A percentile compares a stretch with the other conserved stretches of the same genome.
These are phyloP conservation scores for Cylindrodendrum hubeiense DNA, from an alignment of 2,329 filamentous ascomycete species.

Conservation along the genomic window DNA sequence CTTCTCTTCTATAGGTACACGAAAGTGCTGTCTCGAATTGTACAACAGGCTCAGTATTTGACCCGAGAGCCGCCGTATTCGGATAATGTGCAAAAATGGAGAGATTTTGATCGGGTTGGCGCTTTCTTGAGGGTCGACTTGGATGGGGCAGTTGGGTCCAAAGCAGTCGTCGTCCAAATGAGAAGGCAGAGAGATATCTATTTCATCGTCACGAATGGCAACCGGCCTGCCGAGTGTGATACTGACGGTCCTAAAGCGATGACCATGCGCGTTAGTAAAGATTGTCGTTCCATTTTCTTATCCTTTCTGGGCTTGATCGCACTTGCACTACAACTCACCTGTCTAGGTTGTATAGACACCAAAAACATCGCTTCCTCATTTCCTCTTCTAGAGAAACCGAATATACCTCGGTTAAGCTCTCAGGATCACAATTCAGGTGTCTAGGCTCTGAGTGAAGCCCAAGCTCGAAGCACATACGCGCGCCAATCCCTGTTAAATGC, in stretches of 20 bases:
- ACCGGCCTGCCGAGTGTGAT: conserved; percentile 18
- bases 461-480: conserved; percentile 19
- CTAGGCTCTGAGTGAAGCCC: conserved; percentile 13
- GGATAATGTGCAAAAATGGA: conserved; percentile 18
- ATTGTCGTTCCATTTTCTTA: not conserved
- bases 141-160: not conserved
- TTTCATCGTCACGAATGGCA: conserved; percentile 20
- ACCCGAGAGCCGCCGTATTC: conserved; percentile 18
- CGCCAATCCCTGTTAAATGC: conserved; percentile 19
- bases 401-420: not conserved
- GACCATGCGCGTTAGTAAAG: too few species aligned
- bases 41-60: conserved; percentile 19
- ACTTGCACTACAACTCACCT: conserved; percentile 2
- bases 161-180: conserved; percentile 16
- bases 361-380: conserved; percentile 22
- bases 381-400: conserved; percentile 12
- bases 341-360: conserved; percentile 24
- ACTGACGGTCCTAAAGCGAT: conserved; percentile 20
- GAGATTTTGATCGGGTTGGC: not conserved
- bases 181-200: conserved; percentile 15
- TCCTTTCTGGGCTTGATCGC: not conserved
- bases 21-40: not conserved
- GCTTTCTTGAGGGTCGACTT: not conserved
- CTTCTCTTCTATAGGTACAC: conserved; percentile 7
- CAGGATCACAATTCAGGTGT: not conserved